Base-by-base conservation (phyloP, 2,329 filamentous ascomycete species). In the Xylaria sp. region DNA sequence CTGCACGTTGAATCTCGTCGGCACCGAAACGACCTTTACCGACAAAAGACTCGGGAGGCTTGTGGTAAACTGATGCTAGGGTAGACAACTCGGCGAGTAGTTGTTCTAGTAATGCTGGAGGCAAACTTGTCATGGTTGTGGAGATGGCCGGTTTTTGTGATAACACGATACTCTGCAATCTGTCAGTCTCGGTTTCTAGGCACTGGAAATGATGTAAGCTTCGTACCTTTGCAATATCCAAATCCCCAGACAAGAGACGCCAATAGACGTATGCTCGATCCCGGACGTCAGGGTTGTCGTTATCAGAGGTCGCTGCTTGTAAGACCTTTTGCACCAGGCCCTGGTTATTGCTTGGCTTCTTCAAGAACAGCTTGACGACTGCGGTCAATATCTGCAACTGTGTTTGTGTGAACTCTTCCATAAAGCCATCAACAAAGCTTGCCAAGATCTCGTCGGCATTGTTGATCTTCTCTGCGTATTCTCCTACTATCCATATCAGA, bases 381-480 rank as follows among this genome's bases (percentile, higher is more conserved):
- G 96, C 94, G 9, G 96, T 99, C 76, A 99, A 86, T 75, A 98
- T 98, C 82, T 99, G 96, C 62, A 99, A 84, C 85, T 99, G 96
- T n/a, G 94, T 97, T 91, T 97, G 95, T 62, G 94, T 96, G 78
- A 98, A 98, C 80, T 99, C 96, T 79, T 98, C 96, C 80, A 92
- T 92, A 80, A 99, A 98, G 0, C 90, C 91, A 65, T 98, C 96
- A 13, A 98, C 95, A 78, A 99, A 99, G 20, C 92, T 91, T 62
- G 90, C 87, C 68, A 99, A 82, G 71, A 99, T 98, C 75, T 98
- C 94, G 72, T 94, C 94, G n/a, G 96, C 96, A 76, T 99, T 98
- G 83, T 89, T 97, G 78, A 99, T 99, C 86, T 99, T 99, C 84
- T 99, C 96, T 0, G 96, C 96, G 79, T 99, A 99, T 80, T 99